Conservation (phyloP, 257 asterid genomes). For the Solanum chaucha region DNA sequence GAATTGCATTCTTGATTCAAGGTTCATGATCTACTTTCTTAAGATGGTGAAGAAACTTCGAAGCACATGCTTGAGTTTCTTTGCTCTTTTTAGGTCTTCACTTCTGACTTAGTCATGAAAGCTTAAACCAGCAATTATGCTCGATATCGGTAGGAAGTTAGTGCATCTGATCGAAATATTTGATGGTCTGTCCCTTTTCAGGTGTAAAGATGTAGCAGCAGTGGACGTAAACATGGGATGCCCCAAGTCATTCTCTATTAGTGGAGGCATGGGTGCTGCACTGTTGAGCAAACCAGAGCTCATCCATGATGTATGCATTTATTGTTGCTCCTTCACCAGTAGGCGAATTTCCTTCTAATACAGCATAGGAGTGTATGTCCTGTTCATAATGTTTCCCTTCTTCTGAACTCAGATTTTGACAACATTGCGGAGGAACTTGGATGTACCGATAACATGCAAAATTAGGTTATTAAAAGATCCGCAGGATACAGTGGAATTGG, state of each 20-base stretch:
- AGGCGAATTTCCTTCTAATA: background rate
- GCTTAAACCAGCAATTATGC: background rate
- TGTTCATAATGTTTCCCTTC: background rate
- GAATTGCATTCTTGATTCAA: background rate
- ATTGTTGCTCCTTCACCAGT: background rate
- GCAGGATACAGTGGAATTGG: slow-evolving; percentile 81
- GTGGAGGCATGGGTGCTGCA: slow-evolving; percentile 99
- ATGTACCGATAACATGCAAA: slow-evolving; percentile 78
- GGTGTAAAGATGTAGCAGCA: slow-evolving; percentile 90
- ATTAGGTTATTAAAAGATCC: slow-evolving; percentile 67
- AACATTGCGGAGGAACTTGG: slow-evolving; percentile 70
- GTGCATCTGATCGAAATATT: background rate
- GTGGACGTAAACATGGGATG: slow-evolving; percentile 96
- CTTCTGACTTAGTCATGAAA: background rate
- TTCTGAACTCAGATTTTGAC: slow-evolving; percentile 60
- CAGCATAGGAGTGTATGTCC: background rate
- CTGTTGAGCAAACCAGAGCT: slow-evolving; percentile 83
- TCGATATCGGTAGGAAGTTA: too few relatives aligned
- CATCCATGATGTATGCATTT: slow-evolving; percentile 66
- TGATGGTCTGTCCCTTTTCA: slow-evolving; percentile 15
- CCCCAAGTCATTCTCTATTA: slow-evolving; percentile 78
- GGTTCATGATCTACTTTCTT: background rate
- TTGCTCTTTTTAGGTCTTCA: background rate
- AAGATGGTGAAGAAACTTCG: background rate
- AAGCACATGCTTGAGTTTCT: background rate